Percentiles rank a stretch among this genome's conserved stretches.
phyloP scores from a whole-genome alignment of 306 rosid genomes.

The Vigna angularis region DNA sequence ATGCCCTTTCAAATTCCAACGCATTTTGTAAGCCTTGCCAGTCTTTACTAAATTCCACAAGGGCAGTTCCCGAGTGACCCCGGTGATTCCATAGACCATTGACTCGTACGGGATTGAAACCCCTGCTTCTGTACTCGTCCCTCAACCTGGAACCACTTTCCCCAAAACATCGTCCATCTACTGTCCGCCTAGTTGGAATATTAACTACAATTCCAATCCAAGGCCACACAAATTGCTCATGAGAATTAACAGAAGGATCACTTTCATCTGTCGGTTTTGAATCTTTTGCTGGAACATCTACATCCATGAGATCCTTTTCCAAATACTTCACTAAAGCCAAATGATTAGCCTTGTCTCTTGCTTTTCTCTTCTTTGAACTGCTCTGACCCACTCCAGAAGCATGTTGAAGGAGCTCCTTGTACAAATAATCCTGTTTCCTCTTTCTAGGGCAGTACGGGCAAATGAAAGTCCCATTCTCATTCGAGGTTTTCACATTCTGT shows the following conservation, averaged over 20 bases:
- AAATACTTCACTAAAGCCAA: conserved; percentile 76
- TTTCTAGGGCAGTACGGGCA: conserved; percentile 89
- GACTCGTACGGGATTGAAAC: conserved; percentile 84
- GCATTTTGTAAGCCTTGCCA: conserved; percentile 93
- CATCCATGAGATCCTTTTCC: conserved; percentile 63
- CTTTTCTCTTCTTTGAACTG: conserved; percentile 71
- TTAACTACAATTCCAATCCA: conserved; percentile 90
- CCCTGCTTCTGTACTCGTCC: conserved; percentile 78
- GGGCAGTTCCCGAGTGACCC: conserved; percentile 86
- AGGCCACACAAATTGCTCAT: conserved; percentile 91
- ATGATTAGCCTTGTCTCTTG: conserved; percentile 82
- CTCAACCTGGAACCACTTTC: conserved; percentile 88
- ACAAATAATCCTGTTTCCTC: conserved; percentile 67
- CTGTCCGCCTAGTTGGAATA: conserved; percentile 66
- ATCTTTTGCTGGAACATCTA: conserved; percentile 48
- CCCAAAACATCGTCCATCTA: conserved; percentile 74
- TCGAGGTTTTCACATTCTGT: conserved; percentile 60
- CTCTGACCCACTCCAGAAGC: conserved; percentile 96
- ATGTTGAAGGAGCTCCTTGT: conserved; percentile 84
- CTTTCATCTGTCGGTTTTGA: conserved; percentile 44
- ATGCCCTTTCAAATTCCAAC: conserved; percentile 83
- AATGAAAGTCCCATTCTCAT: conserved; percentile 65
- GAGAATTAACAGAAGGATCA: conserved; percentile 54
- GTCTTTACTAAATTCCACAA: conserved; percentile 80
- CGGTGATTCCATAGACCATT: conserved; percentile 80